phyloP scores from a whole-genome alignment of 805 yeast genomes.

The Barnettozyma populi region DNA sequence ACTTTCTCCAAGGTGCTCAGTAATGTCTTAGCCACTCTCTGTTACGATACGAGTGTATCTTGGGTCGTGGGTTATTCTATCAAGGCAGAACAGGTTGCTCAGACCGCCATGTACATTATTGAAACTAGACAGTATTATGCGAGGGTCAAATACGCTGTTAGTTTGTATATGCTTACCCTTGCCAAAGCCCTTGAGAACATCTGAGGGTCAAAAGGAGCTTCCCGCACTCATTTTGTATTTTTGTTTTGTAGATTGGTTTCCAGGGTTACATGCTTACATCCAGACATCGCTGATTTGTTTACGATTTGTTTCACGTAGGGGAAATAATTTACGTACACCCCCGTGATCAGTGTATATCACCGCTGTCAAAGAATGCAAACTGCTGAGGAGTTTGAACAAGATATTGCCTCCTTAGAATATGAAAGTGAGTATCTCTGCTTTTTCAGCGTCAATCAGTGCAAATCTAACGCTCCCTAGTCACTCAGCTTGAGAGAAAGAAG shows the following conservation, averaged over 20 bases:
- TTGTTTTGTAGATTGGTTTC: not conserved
- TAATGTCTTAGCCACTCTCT: constrained; percentile 11
- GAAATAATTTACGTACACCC: not conserved
- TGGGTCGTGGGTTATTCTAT: constrained; percentile 13
- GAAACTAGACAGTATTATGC: constrained; percentile 8
- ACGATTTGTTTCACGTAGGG: no score
- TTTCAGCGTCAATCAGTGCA: not conserved
- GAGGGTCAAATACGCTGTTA: constrained; percentile 4
- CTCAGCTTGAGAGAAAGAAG: constrained; percentile 19
- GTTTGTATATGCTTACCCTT: constrained; percentile 5
- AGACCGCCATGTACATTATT: constrained; percentile 12
- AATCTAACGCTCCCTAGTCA: constrained; percentile 11
- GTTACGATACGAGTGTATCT: constrained; percentile 13
- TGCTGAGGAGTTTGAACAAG: constrained; percentile 29
- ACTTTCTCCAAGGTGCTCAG: constrained; percentile 9
- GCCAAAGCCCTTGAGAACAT: constrained; percentile 6
- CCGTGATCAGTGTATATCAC: not conserved
- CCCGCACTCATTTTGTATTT: not conserved
- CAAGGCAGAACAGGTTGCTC: constrained; percentile 18
- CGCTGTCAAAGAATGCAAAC: constrained; percentile 21
- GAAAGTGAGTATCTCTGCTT: constrained; percentile 23
- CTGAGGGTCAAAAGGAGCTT: not conserved
- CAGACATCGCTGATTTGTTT: not conserved
- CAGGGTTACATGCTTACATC: not conserved
- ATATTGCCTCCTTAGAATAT: constrained; percentile 29